These are phyloP conservation scores for Citrus medica DNA, from an alignment of 345 rosid species.

Conservation along the genomic window DNA sequence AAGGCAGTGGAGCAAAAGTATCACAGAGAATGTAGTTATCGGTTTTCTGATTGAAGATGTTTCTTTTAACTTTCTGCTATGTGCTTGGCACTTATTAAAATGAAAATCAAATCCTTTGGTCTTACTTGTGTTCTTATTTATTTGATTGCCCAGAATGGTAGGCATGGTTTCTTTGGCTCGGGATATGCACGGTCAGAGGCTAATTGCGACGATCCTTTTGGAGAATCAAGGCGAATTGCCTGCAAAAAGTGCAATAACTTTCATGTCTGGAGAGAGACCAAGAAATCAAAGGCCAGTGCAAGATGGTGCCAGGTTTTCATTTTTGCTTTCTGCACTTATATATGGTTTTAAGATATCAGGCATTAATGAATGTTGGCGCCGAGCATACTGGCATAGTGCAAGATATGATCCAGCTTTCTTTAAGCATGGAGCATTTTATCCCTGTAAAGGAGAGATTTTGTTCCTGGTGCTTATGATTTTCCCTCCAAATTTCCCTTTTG, in stretches of 20 bases:
- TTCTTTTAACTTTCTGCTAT: not conserved
- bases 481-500: constrained; percentile 18
- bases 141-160: constrained; percentile 43
- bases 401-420: constrained; percentile 4
- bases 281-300: constrained; percentile 79
- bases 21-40: not conserved
- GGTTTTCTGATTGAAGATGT: not conserved
- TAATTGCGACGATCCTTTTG: constrained; percentile 54
- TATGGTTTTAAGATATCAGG: not conserved
- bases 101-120: constrained; percentile 1
- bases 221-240: constrained; percentile 81
- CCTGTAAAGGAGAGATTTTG: not conserved
- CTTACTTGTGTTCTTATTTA: constrained; percentile 18
- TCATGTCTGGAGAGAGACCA: constrained; percentile 78
- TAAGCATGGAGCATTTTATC: constrained; percentile 8
- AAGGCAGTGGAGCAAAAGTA: not conserved
- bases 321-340: constrained; percentile 4
- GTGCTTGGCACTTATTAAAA: not conserved
- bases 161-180: constrained; percentile 59
- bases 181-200: constrained; percentile 57
- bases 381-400: constrained; percentile 1
- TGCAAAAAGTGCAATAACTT: constrained; percentile 79
- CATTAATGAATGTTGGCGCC: not conserved
- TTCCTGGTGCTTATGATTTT: constrained; percentile 13
- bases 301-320: constrained; percentile 97